Percentiles rank a stretch among this genome's conserved stretches.
These are phyloP conservation scores for Madurella fahalii DNA, from an alignment of 2,329 filamentous ascomycete genomes.

Conservation along the genomic window DNA sequence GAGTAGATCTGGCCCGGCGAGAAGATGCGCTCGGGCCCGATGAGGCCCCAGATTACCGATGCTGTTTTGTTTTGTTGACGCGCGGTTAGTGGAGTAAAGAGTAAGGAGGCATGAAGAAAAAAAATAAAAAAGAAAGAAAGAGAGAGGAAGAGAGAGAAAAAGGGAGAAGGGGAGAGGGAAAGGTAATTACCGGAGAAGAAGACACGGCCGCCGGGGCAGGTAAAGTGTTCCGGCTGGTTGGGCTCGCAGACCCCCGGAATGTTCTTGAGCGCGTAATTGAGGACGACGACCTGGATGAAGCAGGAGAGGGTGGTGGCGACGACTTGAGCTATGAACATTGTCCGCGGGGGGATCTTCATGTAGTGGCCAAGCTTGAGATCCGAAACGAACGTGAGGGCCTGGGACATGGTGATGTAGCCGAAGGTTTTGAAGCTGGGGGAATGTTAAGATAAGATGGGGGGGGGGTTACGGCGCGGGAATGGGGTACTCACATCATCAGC, in stretches of 20 bases:
- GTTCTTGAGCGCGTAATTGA: constrained; percentile 56
- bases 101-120: too few species aligned
- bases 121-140: too few species aligned
- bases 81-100: not conserved
- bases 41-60: constrained; percentile 64
- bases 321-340: constrained; percentile 63
- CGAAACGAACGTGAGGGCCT: constrained; percentile 59
- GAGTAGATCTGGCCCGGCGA: constrained; percentile 59
- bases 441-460: not conserved
- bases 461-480: not conserved
- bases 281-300: constrained; percentile 61
- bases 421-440: constrained; percentile 55
- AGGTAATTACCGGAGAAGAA: constrained; percentile 53
- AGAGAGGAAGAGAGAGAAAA: too few species aligned
- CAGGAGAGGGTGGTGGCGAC: constrained; percentile 63
- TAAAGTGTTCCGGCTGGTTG: constrained; percentile 55
- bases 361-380: constrained; percentile 71
- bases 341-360: constrained; percentile 65
- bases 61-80: constrained; percentile 34
- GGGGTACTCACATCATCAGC: constrained; percentile 59
- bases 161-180: constrained; percentile 9
- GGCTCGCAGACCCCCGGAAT: constrained; percentile 62
- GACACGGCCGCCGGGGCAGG: constrained; percentile 59
- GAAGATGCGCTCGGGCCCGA: constrained; percentile 61
- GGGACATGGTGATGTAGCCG: constrained; percentile 60